phyloP scores from a whole-genome alignment of 208 protist genomes.

The Entamoeba invadens region DNA sequence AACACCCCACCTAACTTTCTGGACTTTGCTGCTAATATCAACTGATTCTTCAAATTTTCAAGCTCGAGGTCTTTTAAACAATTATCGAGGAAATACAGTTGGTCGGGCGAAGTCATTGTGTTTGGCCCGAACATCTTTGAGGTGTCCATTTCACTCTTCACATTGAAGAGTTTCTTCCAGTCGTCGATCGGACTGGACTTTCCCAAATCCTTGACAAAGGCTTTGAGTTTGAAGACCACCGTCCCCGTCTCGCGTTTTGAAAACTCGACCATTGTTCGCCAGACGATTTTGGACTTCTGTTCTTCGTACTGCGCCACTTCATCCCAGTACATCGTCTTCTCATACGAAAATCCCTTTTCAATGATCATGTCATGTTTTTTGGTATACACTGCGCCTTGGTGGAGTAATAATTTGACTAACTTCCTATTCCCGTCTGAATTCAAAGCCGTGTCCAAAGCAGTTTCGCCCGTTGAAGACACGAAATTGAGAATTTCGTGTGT shows the following conservation, averaged over 20 bases:
- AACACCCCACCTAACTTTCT: not conserved
- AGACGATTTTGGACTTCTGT: not conserved
- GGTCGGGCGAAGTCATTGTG: not conserved
- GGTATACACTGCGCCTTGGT: not conserved
- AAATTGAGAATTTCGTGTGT: not conserved
- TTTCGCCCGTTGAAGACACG: not conserved
- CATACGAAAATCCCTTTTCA: not conserved
- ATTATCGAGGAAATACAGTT: not conserved
- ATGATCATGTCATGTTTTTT: not conserved
- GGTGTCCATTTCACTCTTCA: not conserved
- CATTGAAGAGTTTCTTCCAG: not conserved
- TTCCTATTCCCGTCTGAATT: not conserved
- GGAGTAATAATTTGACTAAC: not conserved
- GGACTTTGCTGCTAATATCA: not conserved
- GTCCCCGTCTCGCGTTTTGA: not conserved
- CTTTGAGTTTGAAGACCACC: not conserved
- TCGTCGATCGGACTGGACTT: not conserved
- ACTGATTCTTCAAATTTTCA: not conserved
- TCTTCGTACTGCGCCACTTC: not conserved
- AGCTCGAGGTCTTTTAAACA: not conserved
- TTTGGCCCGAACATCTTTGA: not conserved
- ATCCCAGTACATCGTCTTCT: not conserved
- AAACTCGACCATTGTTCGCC: not conserved
- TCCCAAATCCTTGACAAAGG: not conserved
- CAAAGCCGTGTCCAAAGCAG: not conserved